Conservation (phyloP, 495 filamentous ascomycete species). For the Daldinia loculata region DNA sequence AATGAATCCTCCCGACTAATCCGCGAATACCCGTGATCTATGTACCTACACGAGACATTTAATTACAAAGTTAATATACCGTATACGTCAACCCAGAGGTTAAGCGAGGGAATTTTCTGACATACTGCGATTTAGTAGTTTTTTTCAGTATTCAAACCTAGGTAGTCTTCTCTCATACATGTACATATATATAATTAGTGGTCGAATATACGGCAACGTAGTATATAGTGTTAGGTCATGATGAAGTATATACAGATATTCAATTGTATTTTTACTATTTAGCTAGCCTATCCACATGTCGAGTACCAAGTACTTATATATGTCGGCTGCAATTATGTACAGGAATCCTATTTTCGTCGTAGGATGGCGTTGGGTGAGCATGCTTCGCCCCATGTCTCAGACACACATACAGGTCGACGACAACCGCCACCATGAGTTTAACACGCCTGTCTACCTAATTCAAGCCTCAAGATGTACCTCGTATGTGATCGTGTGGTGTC, state of each 20-base stretch:
- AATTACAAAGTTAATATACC: not conserved
- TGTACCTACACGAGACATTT: not conserved
- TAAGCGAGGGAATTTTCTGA: too few species aligned
- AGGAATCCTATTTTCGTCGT: conserved; percentile 10
- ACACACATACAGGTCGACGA: conserved; percentile 10
- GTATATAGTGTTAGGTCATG: not conserved
- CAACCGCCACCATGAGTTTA: conserved; percentile 9
- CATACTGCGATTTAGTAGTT: too few species aligned
- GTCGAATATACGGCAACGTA: not conserved
- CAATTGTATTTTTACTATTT: not conserved
- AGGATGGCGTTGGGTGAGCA: conserved; percentile 10
- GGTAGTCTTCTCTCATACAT: not conserved
- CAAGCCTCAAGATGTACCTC: not conserved
- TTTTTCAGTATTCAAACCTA: too few species aligned
- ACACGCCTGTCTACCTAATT: conserved; percentile 2
- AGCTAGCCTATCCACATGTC: not conserved
- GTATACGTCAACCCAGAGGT: too few species aligned
- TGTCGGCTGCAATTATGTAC: conserved; percentile 10
- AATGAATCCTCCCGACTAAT: not conserved
- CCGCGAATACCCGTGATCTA: not conserved
- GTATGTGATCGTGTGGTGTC: not conserved
- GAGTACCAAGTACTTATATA: not conserved
- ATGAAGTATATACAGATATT: not conserved
- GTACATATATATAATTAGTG: not conserved
- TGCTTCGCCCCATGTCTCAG: conserved; percentile 18